phyloP scores from a whole-genome alignment of 2,329 filamentous ascomycete genomes.

The Hysterium pulicare region DNA sequence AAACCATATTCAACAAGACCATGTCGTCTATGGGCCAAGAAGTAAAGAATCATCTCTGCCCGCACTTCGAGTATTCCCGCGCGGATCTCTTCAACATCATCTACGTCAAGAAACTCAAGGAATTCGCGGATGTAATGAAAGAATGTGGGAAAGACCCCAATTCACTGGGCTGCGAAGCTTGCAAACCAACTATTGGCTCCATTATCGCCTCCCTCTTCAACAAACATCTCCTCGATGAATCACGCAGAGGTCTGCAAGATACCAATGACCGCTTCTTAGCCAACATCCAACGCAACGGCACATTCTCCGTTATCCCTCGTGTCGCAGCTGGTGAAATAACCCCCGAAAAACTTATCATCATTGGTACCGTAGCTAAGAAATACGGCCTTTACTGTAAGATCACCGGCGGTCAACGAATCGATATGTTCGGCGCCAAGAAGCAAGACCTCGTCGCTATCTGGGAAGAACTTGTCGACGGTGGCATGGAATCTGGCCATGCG shows the following conservation, averaged over 20 bases:
- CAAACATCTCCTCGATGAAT: conserved; percentile 71
- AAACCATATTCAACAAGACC: conserved; percentile 84
- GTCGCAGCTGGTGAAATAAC: conserved; percentile 85
- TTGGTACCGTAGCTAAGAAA: conserved; percentile 80
- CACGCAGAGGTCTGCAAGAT: conserved; percentile 74
- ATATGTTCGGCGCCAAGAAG: conserved; percentile 88
- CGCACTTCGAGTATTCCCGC: conserved; percentile 79
- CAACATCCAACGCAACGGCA: conserved; percentile 89
- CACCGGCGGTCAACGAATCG: conserved; percentile 86
- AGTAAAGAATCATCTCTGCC: conserved; percentile 80
- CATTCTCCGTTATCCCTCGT: conserved; percentile 82
- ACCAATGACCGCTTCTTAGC: conserved; percentile 86
- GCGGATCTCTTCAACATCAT: conserved; percentile 89
- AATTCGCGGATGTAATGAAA: conserved; percentile 73
- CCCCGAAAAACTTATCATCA: conserved; percentile 76
- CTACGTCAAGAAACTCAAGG: conserved; percentile 73
- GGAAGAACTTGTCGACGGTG: conserved; percentile 73
- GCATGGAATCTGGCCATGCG: conserved; percentile 86
- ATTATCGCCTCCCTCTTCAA: conserved; percentile 84
- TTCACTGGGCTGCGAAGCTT: conserved; percentile 80
- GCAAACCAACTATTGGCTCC: conserved; percentile 77
- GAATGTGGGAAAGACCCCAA: conserved; percentile 67
- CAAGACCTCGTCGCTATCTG: conserved; percentile 81
- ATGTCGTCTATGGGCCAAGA: conserved; percentile 84
- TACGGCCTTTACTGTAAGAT: conserved; percentile 88